Percentiles rank a stretch among this genome's conserved stretches.
Evolutionary conservation across 1,139 yeast species (phyloP).

Genomic region (Geotrichum australiense): DNA sequence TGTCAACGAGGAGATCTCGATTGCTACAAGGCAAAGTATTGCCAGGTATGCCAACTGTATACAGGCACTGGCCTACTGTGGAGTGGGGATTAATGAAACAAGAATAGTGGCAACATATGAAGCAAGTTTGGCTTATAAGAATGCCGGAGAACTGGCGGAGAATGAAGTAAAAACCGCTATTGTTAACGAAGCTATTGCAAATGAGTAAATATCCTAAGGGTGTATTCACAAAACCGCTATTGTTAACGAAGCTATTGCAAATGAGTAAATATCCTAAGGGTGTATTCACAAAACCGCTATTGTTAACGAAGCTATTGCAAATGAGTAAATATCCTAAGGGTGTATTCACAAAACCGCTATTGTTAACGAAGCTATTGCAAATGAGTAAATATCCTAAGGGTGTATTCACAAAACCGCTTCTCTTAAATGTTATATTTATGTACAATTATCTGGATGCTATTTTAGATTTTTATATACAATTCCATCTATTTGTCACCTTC

Average conservation of each 20-base stretch:
- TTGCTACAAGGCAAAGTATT: constrained; percentile 60
- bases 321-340: too few relatives aligned
- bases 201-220: constrained; percentile 47
- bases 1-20: constrained; percentile 65
- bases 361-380: too few relatives aligned
- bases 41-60: constrained; percentile 81
- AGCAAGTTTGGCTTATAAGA: constrained; percentile 72
- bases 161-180: constrained; percentile 67
- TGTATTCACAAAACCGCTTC: constrained; percentile 2
- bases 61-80: constrained; percentile 71
- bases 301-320: too few relatives aligned
- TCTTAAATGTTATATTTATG: too few relatives aligned
- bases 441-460: too few relatives aligned
- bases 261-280: too few relatives aligned
- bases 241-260: too few relatives aligned
- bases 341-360: constrained; percentile 3
- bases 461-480: not conserved
- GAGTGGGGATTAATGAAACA: constrained; percentile 78
- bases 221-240: too few relatives aligned
- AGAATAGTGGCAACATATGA: constrained; percentile 80
- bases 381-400: too few relatives aligned
- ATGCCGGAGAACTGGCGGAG: constrained; percentile 67
- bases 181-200: constrained; percentile 64
- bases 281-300: too few relatives aligned
- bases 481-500: constrained; percentile 14